These are phyloP conservation scores for Teratosphaeria gauchensis DNA, from an alignment of 2,329 filamentous ascomycete genomes.

Conservation along the genomic window DNA sequence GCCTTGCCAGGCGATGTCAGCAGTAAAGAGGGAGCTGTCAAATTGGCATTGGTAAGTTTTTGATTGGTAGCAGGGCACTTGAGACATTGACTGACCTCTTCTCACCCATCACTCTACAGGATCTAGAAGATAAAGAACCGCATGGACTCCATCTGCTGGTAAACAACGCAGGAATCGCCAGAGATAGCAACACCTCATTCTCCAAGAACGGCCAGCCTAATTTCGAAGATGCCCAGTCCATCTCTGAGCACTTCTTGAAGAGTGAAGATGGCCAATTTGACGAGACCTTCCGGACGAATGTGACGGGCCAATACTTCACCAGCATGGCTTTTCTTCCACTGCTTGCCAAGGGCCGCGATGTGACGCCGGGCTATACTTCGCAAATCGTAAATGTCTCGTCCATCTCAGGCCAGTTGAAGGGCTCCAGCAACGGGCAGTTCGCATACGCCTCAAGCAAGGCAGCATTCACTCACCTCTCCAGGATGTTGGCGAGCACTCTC, in stretches of 20 bases:
- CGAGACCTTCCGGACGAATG: slow-evolving; percentile 43
- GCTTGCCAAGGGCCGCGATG: slow-evolving; percentile 38
- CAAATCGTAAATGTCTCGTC: slow-evolving; percentile 46
- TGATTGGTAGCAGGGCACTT: not conserved
- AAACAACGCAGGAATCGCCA: slow-evolving; percentile 36
- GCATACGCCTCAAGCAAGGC: slow-evolving; percentile 45
- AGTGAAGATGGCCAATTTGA: slow-evolving; percentile 35
- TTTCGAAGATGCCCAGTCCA: slow-evolving; percentile 36
- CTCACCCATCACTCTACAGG: slow-evolving; percentile 2
- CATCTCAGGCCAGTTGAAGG: slow-evolving; percentile 44
- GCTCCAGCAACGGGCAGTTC: slow-evolving; percentile 41
- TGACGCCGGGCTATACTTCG: slow-evolving; percentile 40
- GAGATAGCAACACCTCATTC: slow-evolving; percentile 1
- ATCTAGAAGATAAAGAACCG: slow-evolving; percentile 37
- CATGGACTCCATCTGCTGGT: slow-evolving; percentile 46
- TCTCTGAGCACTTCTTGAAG: slow-evolving; percentile 43
- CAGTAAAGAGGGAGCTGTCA: slow-evolving; percentile 40
- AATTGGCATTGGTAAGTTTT: slow-evolving; percentile 13
- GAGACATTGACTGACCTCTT: no score
- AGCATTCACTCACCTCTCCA: slow-evolving; percentile 35
- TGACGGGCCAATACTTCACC: slow-evolving; percentile 43
- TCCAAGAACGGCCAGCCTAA: slow-evolving; percentile 38
- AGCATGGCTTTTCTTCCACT: slow-evolving; percentile 46
- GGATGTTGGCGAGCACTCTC: slow-evolving; percentile 39
- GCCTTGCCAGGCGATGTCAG: slow-evolving; percentile 39